Evolutionary conservation across 169 alveolate species (phyloP), one percentile per base, ranked within the genome.

Genomic region (Cryptosporidium canis): DNA sequence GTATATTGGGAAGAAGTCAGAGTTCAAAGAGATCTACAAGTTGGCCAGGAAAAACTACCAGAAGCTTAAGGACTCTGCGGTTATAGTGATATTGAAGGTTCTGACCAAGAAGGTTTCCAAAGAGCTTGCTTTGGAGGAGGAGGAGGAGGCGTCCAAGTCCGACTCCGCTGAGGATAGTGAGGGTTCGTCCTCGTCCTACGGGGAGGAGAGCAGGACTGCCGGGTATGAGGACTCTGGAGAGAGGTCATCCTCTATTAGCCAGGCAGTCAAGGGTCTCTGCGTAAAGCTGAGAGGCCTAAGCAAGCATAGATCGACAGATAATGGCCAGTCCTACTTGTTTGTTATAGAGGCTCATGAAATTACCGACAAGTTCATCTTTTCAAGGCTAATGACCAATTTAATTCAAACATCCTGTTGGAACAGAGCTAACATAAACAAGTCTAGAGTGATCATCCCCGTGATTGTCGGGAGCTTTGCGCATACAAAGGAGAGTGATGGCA

Each of bases 371-470:
- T 2, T 24, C 24, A 6, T 61, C 21, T 58, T 77, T 35, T 39
- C 61, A 31, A 55, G 29, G 3, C 27, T 77, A 21, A 58, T 77
- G 87, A 61, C 63, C 27, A 53, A 43, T 18, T 27, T 77, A 33
- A 33, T 61, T 9, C 44, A 55, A 21, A 77, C 87, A 11, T 63
- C 87, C 33, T 77, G 87, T 61, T 77, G 87, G 87, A 77, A 77
- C 1, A 77, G 72, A 18, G 48, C 72, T 18, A 55, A 55, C 16
- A 21, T 44, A 0, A 44, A 56, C 31, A 77, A 77, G 33, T 55
- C 87, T 9, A 55, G 72, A 27, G 66, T 77, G 16, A 33, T 77
- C 24, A 58, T 77, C 18, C 87, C 87, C 2, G 29, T 77, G 8
- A 41, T 77, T 55, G 55, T 77, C 14, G 87, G 72, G 3, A 39